These are phyloP conservation scores for Thalassiosira oceanica DNA, from an alignment of 352 stramenopile genomes.

Conservation along the genomic window DNA sequence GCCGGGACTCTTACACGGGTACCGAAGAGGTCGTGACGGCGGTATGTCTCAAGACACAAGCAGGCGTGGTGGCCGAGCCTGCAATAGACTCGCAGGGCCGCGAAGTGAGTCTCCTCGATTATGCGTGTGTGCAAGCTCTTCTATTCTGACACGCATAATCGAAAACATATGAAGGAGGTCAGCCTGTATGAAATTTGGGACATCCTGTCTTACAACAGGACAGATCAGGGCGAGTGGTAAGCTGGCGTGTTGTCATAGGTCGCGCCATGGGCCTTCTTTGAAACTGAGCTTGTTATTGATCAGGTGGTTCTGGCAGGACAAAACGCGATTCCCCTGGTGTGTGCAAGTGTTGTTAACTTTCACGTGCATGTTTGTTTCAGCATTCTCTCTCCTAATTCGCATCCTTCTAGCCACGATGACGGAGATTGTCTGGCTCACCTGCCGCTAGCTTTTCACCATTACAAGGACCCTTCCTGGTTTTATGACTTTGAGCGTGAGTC, in stretches of 20 bases:
- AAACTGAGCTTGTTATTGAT: too few species aligned
- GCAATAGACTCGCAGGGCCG: slow-evolving; percentile 31
- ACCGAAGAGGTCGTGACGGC: slow-evolving; percentile 45
- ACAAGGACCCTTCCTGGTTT: slow-evolving; percentile 21
- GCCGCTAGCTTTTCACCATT: slow-evolving; percentile 42
- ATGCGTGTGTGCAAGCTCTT: too few species aligned
- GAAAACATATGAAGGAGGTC: slow-evolving; percentile 33
- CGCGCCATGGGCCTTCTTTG: too few species aligned
- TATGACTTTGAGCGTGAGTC: slow-evolving; percentile 47
- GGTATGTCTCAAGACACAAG: slow-evolving; percentile 35
- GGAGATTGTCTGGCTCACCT: slow-evolving; percentile 37
- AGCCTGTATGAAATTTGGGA: slow-evolving; percentile 17
- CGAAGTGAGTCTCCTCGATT: too few species aligned
- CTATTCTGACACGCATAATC: too few species aligned
- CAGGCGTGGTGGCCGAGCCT: slow-evolving; percentile 15
- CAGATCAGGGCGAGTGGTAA: slow-evolving; percentile 40
- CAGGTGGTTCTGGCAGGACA: slow-evolving; percentile 42
- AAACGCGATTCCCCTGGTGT: slow-evolving; percentile 23
- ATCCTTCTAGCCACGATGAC: slow-evolving; percentile 35
- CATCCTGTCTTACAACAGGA: slow-evolving; percentile 36
- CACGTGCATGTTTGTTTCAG: too few species aligned
- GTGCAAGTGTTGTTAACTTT: too few species aligned
- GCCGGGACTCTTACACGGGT: slow-evolving; percentile 38
- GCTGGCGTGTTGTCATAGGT: too few species aligned
- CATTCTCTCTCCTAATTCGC: too few species aligned